Conservation (phyloP, 2,329 filamentous ascomycete genomes). For the Coniochaeta hoffmannii region DNA sequence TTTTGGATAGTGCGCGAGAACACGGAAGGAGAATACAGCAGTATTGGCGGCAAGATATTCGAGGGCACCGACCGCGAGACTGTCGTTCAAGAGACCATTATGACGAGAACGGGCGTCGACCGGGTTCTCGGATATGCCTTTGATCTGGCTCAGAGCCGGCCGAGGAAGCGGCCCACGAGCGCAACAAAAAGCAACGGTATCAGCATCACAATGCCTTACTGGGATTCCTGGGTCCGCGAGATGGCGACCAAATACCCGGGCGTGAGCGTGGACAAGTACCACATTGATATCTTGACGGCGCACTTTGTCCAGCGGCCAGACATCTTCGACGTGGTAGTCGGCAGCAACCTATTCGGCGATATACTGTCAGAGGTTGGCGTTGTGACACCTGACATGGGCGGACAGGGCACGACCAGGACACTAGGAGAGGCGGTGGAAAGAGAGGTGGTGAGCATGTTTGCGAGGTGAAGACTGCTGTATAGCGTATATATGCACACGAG, state of each 20-base stretch:
- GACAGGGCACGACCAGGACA: constrained; percentile 45
- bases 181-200: constrained; percentile 61
- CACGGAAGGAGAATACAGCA: constrained; percentile 57
- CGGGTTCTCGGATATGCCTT: constrained; percentile 55
- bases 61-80: constrained; percentile 49
- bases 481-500: too few species aligned
- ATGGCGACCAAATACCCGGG: constrained; percentile 48
- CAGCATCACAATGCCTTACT: constrained; percentile 57
- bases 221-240: constrained; percentile 50
- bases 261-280: constrained; percentile 52
- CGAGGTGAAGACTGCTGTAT: neutral
- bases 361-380: constrained; percentile 49
- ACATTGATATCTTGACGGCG: constrained; percentile 57
- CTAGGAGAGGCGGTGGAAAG: constrained; percentile 45
- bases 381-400: constrained; percentile 53
- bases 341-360: constrained; percentile 52
- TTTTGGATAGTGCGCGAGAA: constrained; percentile 60
- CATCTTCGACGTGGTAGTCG: constrained; percentile 53
- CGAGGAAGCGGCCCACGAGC: constrained; percentile 49
- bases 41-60: constrained; percentile 54
- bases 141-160: constrained; percentile 46
- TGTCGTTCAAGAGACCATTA: constrained; percentile 53
- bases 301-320: constrained; percentile 52
- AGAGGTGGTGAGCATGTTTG: constrained; percentile 14
- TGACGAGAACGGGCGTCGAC: constrained; percentile 51